Percentiles rank a stretch among this genome's conserved stretches.
These are phyloP conservation scores for Leptodermis oblonga DNA, from an alignment of 257 asterid genomes.

Conservation along the genomic window DNA sequence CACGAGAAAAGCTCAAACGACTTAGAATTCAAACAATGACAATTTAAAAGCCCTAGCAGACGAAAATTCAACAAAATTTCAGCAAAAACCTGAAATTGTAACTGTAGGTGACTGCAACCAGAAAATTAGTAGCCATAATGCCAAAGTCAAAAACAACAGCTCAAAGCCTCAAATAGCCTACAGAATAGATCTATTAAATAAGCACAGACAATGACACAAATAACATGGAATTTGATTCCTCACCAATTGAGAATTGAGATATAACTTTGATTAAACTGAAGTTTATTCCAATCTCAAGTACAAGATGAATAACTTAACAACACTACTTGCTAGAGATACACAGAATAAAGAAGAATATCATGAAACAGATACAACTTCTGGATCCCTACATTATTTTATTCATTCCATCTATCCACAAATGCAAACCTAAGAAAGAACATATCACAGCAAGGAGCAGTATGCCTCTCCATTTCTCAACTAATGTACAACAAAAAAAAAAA, in stretches of 20 bases:
- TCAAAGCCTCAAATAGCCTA: too few species aligned
- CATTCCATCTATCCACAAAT: neutral
- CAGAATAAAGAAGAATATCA: neutral
- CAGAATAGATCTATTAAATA: too few species aligned
- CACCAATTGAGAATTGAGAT: neutral
- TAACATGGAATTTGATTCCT: conserved; percentile 4
- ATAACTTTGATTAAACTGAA: neutral
- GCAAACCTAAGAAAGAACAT: neutral
- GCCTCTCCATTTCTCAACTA: neutral
- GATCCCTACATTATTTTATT: conserved; percentile 7
- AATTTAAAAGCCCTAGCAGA: conserved; percentile 14
- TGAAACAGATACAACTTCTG: conserved; percentile 3
- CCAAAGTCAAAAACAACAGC: too few species aligned
- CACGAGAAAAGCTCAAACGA: neutral
- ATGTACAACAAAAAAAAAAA: too few species aligned
- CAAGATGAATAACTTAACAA: neutral
- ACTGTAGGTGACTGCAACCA: too few species aligned
- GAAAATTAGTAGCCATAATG: too few species aligned
- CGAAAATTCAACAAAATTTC: neutral
- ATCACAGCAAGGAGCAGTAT: neutral
- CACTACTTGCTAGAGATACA: neutral
- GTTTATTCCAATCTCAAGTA: neutral
- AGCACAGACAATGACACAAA: too few species aligned
- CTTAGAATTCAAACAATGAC: neutral
- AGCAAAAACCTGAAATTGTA: neutral